phyloP scores from a whole-genome alignment of 176 grass and related monocot species.

The Eleusine indica region DNA sequence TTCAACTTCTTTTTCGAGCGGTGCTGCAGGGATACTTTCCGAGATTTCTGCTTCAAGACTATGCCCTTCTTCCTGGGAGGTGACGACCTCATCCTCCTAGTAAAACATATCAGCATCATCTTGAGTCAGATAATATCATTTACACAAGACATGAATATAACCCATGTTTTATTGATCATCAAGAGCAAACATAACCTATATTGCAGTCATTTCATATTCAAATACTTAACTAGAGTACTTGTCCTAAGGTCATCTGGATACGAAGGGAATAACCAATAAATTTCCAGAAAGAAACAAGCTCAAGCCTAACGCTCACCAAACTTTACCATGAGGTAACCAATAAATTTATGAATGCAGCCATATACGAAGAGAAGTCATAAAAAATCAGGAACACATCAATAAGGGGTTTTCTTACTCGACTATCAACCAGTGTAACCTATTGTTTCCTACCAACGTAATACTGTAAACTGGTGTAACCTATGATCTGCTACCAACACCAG shows the following conservation, averaged over 20 bases:
- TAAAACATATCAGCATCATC: neutral
- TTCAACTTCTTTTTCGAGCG: conserved; percentile 32
- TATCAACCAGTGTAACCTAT: neutral
- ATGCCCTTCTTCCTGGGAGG: conserved; percentile 43
- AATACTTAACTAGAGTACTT: neutral
- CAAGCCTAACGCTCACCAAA: neutral
- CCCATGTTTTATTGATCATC: neutral
- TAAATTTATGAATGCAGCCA: neutral
- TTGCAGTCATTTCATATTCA: neutral
- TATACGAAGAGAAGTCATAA: neutral
- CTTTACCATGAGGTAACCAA: too few relatives aligned
- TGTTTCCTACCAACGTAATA: neutral
- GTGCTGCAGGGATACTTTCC: conserved; percentile 23
- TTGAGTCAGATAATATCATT: neutral
- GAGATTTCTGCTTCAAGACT: conserved; percentile 35
- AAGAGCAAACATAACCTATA: conserved; percentile 5
- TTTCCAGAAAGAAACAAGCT: neutral
- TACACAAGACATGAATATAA: neutral
- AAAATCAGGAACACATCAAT: neutral
- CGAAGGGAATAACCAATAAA: neutral
- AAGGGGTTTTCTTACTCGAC: neutral
- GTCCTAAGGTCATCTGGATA: neutral
- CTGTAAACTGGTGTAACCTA: neutral
- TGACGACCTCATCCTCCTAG: conserved; percentile 39
- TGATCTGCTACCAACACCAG: neutral